Conservation (phyloP, 2,329 filamentous ascomycete species). For the Arthrobotrys entomopaga region DNA sequence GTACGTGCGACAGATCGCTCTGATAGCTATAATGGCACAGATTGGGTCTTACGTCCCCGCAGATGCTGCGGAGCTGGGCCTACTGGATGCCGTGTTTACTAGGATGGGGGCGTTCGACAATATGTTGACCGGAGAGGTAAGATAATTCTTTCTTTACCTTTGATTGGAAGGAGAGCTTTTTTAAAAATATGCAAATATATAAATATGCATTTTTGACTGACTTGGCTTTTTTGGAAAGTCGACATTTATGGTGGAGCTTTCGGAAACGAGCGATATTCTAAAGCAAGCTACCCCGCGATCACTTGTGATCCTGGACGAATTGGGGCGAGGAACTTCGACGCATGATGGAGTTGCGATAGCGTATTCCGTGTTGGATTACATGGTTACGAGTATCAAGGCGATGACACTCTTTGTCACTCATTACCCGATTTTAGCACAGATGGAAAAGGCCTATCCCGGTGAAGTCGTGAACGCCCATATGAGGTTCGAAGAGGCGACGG, state of each 20-base stretch:
- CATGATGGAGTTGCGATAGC: conserved; percentile 97
- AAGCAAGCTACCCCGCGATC: conserved; percentile 85
- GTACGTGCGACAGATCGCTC: conserved; percentile 90
- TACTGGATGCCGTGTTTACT: conserved; percentile 91
- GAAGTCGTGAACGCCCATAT: conserved; percentile 91
- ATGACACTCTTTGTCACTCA: conserved; percentile 97
- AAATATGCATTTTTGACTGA: conserved; percentile 15
- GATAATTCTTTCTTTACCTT: neutral
- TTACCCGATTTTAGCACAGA: conserved; percentile 86
- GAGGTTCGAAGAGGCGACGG: conserved; percentile 74
- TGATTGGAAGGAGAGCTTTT: conserved; percentile 1
- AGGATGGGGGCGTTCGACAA: conserved; percentile 97
- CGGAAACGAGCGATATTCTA: conserved; percentile 89
- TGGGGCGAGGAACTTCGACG: conserved; percentile 91
- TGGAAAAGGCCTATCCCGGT: conserved; percentile 72
- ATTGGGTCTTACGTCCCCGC: conserved; percentile 95
- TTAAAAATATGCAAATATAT: neutral
- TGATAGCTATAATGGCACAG: conserved; percentile 93
- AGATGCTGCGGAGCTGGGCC: conserved; percentile 75
- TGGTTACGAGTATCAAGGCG: conserved; percentile 78
- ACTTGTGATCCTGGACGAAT: conserved; percentile 91
- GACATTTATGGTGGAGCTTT: conserved; percentile 98
- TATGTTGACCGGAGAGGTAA: conserved; percentile 82
- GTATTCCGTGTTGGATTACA: conserved; percentile 85
- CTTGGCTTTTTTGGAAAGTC: conserved; percentile 63